Conservation (phyloP, 352 stramenopile genomes). For the Phytophthora chlamydospora region DNA sequence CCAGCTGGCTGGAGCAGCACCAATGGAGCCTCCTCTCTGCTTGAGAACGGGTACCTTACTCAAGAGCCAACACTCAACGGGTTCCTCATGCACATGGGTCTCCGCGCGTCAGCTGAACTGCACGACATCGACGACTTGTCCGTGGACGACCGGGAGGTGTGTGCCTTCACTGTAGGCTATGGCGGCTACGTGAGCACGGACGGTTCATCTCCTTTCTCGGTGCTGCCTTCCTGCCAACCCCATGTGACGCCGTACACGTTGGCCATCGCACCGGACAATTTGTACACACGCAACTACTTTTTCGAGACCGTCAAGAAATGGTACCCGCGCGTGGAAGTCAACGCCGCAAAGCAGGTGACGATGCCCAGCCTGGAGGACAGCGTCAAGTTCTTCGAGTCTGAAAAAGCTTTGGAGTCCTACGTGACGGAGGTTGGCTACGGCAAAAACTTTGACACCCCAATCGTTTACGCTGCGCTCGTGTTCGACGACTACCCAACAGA, state of each 20-base stretch:
- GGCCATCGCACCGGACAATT: slow-evolving; percentile 58
- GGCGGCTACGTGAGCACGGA: slow-evolving; percentile 47
- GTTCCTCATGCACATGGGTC: slow-evolving; percentile 52
- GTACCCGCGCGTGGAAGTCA: slow-evolving; percentile 50
- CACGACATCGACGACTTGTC: slow-evolving; percentile 30
- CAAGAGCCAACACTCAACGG: slow-evolving; percentile 61
- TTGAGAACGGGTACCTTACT: slow-evolving; percentile 45
- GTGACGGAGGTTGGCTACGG: slow-evolving; percentile 52
- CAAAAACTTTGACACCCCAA: slow-evolving; percentile 41
- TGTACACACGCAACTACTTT: slow-evolving; percentile 73
- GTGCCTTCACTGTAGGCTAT: slow-evolving; percentile 32
- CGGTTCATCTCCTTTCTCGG: slow-evolving; percentile 36
- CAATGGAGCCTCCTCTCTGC: slow-evolving; percentile 31
- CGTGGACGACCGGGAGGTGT: slow-evolving; percentile 13
- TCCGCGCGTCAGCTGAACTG: slow-evolving; percentile 40
- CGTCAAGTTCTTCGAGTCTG: slow-evolving; percentile 62
- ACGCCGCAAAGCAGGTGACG: slow-evolving; percentile 19
- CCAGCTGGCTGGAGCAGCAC: slow-evolving; percentile 64
- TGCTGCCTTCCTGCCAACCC: slow-evolving; percentile 40
- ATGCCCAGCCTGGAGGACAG: slow-evolving; percentile 66
- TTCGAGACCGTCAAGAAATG: slow-evolving; percentile 54
- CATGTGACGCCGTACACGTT: slow-evolving; percentile 54
- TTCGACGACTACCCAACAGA: slow-evolving; percentile 60
- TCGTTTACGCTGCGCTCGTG: slow-evolving; percentile 66
- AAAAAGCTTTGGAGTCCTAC: slow-evolving; percentile 51